A percentile compares a stretch with the other conserved stretches of the same genome.
Evolutionary conservation across 148 eudicot genomes (phyloP).

Genomic region (Simmondsia chinensis): DNA sequence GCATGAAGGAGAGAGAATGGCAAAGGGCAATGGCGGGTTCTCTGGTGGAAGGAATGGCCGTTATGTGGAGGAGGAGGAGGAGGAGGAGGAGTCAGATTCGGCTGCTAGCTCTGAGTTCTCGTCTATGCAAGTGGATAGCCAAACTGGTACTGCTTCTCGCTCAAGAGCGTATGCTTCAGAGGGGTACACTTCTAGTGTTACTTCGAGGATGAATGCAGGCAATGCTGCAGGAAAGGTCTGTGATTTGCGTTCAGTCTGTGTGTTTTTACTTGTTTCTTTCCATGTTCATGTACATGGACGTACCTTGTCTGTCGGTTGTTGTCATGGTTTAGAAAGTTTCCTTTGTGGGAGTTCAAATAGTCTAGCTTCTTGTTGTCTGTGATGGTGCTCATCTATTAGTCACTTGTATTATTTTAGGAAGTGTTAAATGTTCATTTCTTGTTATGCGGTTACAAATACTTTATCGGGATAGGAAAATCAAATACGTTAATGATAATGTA

Average conservation of each 20-base stretch:
- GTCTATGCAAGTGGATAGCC: slow-evolving; percentile 36
- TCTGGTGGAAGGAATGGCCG: slow-evolving; percentile 27
- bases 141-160: slow-evolving; percentile 23
- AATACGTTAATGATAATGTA: no score
- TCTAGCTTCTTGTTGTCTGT: no score
- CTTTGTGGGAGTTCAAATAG: no score
- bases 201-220: slow-evolving; percentile 27
- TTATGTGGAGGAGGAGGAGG: slow-evolving; percentile 56
- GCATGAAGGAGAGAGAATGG: slow-evolving; percentile 23
- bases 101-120: slow-evolving; percentile 66
- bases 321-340: no score
- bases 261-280: no score
- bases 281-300: no score
- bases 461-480: no score
- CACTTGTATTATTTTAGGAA: no score
- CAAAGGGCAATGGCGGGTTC: slow-evolving; percentile 33
- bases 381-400: no score
- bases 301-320: no score
- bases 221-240: slow-evolving; percentile 34
- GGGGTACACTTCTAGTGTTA: slow-evolving; percentile 39
- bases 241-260: slow-evolving; percentile 1
- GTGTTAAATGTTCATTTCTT: no score
- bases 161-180: slow-evolving; percentile 25
- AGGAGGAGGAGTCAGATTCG: slow-evolving; percentile 57
- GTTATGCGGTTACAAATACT: no score